Percentiles rank a stretch among this genome's conserved stretches.
These are phyloP conservation scores for Blastobotrys illinoisensis DNA, from an alignment of 1,139 yeast genomes.

Conservation along the genomic window DNA sequence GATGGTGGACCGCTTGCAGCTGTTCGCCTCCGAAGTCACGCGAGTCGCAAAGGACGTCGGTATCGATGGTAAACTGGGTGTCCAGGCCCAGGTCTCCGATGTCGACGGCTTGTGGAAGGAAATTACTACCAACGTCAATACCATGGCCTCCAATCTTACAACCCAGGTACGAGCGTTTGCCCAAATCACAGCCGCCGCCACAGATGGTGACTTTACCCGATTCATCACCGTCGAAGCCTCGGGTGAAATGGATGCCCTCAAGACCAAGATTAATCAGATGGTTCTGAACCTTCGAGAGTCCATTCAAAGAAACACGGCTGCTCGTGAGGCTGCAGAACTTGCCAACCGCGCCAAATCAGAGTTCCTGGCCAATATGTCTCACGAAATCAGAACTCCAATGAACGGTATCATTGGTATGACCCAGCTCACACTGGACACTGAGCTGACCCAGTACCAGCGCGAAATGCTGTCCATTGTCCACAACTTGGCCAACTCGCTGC, in stretches of 20 bases:
- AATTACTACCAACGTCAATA: slow-evolving; percentile 86
- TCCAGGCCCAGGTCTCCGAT: slow-evolving; percentile 85
- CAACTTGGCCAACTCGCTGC: slow-evolving; percentile 73
- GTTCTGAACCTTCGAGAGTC: slow-evolving; percentile 82
- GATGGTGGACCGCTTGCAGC: slow-evolving; percentile 87
- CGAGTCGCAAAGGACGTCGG: slow-evolving; percentile 91
- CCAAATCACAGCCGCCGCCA: slow-evolving; percentile 88
- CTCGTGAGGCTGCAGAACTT: slow-evolving; percentile 88
- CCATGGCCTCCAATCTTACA: slow-evolving; percentile 87
- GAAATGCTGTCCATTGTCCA: slow-evolving; percentile 87
- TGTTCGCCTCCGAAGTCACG: slow-evolving; percentile 83
- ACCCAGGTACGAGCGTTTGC: slow-evolving; percentile 93
- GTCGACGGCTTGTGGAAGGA: slow-evolving; percentile 92
- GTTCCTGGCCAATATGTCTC: slow-evolving; percentile 86
- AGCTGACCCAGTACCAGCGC: slow-evolving; percentile 79
- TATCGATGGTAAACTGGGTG: slow-evolving; percentile 86
- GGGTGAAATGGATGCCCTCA: slow-evolving; percentile 91
- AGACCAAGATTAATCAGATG: slow-evolving; percentile 88
- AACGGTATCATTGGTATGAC: slow-evolving; percentile 94
- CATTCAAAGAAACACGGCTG: slow-evolving; percentile 85
- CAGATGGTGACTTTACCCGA: slow-evolving; percentile 87
- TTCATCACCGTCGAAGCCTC: slow-evolving; percentile 87
- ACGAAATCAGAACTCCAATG: slow-evolving; percentile 87
- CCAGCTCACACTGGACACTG: slow-evolving; percentile 79
- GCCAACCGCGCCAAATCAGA: slow-evolving; percentile 90